These are phyloP conservation scores for Microbotryum intermedium DNA, from an alignment of 1,284 basidiomycete genomes.

Conservation along the genomic window DNA sequence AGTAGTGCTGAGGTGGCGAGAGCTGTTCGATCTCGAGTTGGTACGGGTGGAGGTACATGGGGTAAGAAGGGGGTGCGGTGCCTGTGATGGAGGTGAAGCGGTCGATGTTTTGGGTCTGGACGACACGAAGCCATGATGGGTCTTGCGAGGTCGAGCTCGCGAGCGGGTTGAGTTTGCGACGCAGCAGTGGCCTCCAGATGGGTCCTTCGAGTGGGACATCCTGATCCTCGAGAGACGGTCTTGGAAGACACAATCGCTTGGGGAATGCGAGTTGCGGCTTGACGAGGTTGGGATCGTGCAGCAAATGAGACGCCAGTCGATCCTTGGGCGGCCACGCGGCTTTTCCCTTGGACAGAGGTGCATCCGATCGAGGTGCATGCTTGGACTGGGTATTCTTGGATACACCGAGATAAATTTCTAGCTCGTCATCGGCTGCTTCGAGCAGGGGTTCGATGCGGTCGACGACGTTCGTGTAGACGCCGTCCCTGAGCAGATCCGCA, in stretches of 20 bases:
- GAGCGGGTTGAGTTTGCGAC: constrained; percentile 1
- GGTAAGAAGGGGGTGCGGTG: constrained; percentile 16
- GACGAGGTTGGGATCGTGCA: constrained; percentile 28
- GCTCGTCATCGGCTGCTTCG: constrained; percentile 54
- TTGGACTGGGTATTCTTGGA: constrained; percentile 20
- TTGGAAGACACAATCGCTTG: constrained; percentile 48
- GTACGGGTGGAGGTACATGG: constrained; percentile 27
- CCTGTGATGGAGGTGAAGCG: constrained; percentile 5
- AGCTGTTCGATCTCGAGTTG: constrained; percentile 18
- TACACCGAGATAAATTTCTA: constrained; percentile 24
- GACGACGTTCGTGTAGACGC: constrained; percentile 65
- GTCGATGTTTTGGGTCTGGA: constrained; percentile 9
- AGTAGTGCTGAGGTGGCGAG: constrained; percentile 38
- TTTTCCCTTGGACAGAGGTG: neutral
- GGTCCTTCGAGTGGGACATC: constrained; percentile 57
- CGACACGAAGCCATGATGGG: constrained; percentile 9
- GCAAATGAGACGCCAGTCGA: constrained; percentile 13
- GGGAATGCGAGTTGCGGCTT: constrained; percentile 74
- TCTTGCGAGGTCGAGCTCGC: neutral
- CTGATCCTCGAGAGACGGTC: constrained; percentile 50
- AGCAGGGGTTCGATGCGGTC: constrained; percentile 75
- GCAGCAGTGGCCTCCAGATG: constrained; percentile 12
- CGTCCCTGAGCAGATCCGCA: constrained; percentile 72
- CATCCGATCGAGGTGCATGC: neutral
- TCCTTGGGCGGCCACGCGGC: neutral